Base-by-base conservation (phyloP, 2,329 filamentous ascomycete species). In the Neofusicoccum parvum region DNA sequence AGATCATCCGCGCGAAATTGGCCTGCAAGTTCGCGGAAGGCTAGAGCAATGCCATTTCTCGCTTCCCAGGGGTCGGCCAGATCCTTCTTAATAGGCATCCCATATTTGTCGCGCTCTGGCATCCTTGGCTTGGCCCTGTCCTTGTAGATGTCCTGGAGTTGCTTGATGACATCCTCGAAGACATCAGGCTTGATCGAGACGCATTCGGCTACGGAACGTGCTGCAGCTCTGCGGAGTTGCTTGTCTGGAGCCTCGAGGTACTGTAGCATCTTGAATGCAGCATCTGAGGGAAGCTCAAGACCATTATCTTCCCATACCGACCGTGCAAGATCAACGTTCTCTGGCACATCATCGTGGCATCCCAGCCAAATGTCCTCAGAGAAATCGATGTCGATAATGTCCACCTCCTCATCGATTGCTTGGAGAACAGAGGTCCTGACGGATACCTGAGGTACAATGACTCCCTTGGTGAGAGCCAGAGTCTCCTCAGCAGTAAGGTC, bases 301-400 rank as follows among this genome's bases (percentile, higher is more conserved):
- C 87, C 90, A 74, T 94, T 96, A 73, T 97, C 95, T 73, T 96
- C 92, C 95, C 95, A 99, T 41, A 99, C 97, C 12, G 94, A 91
- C 60, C 85, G 86, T 6, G 91, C 94, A 62, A 96, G 83, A 51
- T 93, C 92, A 9, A 85, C 86, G 72, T 98, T 98, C 75, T 98
- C 94, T 49, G 90, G 87, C 20, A 92, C 87, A 71, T 96, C 92
- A 69, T 99, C 95, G 72, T 99, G 94, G 72, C 89, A 94, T 49
- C 92, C 92, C 48, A 99, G 84, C 93, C 93, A 99, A 23, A 99
- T 90, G 75, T 98, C 92, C 67, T 95, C 90, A 3, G 91, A 95
- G 73, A 93, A 95, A 36, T 89, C 86, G 39, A 94, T 83, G 62
- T 97, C 94, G 65, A 90, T 94, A 82, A 99, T 86, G 75, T 98